A percentile compares a stretch with the other conserved stretches of the same genome.
Evolutionary conservation across 2,329 filamentous ascomycete species (phyloP).

Genomic region (Verticillium klebahnii): DNA sequence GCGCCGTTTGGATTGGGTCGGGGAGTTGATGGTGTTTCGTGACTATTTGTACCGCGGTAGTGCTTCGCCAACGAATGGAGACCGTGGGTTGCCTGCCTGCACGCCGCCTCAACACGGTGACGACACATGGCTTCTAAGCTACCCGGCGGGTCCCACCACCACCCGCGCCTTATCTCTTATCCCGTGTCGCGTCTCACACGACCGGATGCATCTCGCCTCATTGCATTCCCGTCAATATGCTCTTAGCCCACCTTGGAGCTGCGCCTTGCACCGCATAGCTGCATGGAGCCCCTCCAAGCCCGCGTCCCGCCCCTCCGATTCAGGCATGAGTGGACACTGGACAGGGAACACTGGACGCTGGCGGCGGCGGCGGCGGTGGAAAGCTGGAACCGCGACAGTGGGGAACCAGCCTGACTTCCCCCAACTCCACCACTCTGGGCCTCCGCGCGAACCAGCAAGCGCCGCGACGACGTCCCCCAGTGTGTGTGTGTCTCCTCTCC

Average conservation of each 20-base stretch:
- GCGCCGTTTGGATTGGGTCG: too few species aligned
- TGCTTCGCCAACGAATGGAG: neutral
- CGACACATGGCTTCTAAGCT: constrained; percentile 1
- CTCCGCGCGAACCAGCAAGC: neutral
- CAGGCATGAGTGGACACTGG: neutral
- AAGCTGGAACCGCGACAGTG: neutral
- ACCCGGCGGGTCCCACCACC: neutral
- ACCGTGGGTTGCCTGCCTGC: neutral
- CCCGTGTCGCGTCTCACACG: neutral
- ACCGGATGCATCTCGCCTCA: neutral
- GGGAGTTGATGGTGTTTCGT: too few species aligned
- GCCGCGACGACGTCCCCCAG: neutral
- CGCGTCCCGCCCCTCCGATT: neutral
- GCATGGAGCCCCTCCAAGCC: neutral
- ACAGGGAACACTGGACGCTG: neutral
- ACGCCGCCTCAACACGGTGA: neutral
- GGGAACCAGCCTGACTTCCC: constrained; percentile 1
- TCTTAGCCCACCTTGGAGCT: neutral
- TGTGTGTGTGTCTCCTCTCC: neutral
- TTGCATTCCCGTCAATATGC: neutral
- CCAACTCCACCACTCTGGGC: neutral
- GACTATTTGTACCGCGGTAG: neutral
- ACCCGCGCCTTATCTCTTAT: neutral
- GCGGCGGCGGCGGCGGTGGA: neutral
- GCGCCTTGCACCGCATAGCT: neutral